These are phyloP conservation scores for Coniochaeta ligniaria DNA, from an alignment of 2,329 filamentous ascomycete genomes.

Conservation along the genomic window DNA sequence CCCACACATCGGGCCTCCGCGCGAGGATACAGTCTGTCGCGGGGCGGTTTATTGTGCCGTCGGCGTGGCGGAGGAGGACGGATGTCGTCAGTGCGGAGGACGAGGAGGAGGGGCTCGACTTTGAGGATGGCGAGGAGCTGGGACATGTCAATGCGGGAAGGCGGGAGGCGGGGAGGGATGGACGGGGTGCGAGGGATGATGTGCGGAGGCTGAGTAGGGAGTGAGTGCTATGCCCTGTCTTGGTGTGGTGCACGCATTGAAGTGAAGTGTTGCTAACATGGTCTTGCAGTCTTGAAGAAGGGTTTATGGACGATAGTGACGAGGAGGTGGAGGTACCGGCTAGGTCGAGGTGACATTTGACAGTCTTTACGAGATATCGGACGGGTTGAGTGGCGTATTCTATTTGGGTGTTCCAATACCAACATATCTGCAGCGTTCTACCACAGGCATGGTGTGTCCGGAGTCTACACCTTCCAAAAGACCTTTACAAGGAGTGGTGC, in stretches of 20 bases:
- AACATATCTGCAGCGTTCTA: no score
- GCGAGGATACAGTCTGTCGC: slow-evolving; percentile 38
- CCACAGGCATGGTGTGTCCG: no score
- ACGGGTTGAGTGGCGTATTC: no score
- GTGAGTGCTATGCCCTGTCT: slow-evolving; percentile 27
- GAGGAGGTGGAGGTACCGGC: slow-evolving; percentile 28
- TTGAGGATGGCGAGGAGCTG: slow-evolving; percentile 64
- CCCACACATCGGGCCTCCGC: slow-evolving; percentile 46
- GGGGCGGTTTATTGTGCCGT: slow-evolving; percentile 32
- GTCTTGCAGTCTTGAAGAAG: slow-evolving; percentile 28
- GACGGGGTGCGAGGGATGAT: slow-evolving; percentile 36
- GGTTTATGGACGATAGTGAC: slow-evolving; percentile 39
- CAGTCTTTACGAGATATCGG: no score
- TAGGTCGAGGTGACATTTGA: not conserved
- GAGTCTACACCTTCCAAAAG: no score
- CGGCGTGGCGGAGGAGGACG: slow-evolving; percentile 39
- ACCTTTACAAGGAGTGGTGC: no score
- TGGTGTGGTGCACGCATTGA: not conserved
- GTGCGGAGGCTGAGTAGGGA: slow-evolving; percentile 67
- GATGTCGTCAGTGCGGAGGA: slow-evolving; percentile 28
- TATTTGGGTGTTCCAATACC: no score
- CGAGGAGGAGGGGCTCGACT: slow-evolving; percentile 44
- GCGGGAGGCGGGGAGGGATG: slow-evolving; percentile 22
- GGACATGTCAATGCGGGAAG: slow-evolving; percentile 30
- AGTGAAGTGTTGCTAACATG: slow-evolving; percentile 5